Base-by-base conservation (phyloP, 169 alveolate species). In the Plasmodium fragile region DNA sequence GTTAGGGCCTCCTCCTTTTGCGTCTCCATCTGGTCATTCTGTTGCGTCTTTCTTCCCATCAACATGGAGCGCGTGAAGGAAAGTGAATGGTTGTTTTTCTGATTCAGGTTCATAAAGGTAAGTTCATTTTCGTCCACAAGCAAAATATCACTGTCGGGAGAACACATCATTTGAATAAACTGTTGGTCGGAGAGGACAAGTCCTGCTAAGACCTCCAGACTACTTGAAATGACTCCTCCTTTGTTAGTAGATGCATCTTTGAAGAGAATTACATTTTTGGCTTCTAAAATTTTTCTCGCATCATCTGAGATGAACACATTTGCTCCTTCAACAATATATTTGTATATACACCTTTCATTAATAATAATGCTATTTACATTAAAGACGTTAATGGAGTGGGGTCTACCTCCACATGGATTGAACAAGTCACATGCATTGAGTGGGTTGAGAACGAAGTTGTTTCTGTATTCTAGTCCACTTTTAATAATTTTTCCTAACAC, bases 341-440 rank as follows among this genome's bases (percentile, higher is more conserved):
- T 95, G 93, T 91, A 97, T 34, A 83, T 81, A 34, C 95, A 92
- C 72, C 84, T 94, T 39, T 95, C 97, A 41, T 92, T 94, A 82
- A 95, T 93, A 52, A 95, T 94, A 83, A 97, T 75, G 70, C 75
- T 69, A 85, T 96, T 79, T 0, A 97, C 97, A 73, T 97, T 96
- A 72, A 97, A 96, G 22, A 96, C 95, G 30, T 96, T 96, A 36
- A 97, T 95, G 6, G 98, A 91, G 34, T 96, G 95, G 18, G 98
- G 99, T 41, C 99, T 90, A 28, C 99, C 99, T n/a, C 98, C 99
- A 90, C 98, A 97, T 3, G 98, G 98, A 69, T 96, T 96, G 83
- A 97, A 97, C 79, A 97, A 89, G 73, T 96, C 98, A 25, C 97
- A 97, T 8, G 92, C 3, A 25, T 95, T 95, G 72, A 91, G 92